Evolutionary conservation across 352 stramenopile genomes (phyloP).

Genomic region (Phytophthora rubi): DNA sequence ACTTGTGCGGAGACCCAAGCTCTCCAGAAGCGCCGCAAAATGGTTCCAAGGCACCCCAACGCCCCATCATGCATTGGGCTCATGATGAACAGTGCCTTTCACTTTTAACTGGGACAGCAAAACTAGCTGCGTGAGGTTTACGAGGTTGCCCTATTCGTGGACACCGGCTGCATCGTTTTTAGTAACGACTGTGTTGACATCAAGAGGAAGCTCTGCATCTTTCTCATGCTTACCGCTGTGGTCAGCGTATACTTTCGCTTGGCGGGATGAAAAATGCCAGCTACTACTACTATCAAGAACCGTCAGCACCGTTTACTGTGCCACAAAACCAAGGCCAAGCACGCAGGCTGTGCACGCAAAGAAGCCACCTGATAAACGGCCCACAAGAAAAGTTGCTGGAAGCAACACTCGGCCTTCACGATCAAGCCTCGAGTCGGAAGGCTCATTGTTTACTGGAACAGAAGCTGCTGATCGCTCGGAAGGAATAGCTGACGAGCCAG

Average conservation of each 20-base stretch:
- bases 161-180: neutral
- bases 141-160: neutral
- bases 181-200: too few relatives aligned
- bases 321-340: slow-evolving; percentile 4
- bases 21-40: neutral
- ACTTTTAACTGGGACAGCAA: neutral
- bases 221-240: too few relatives aligned
- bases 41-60: neutral
- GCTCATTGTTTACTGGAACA: neutral
- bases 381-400: slow-evolving; percentile 4
- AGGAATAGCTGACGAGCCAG: neutral
- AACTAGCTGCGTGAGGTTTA: neutral
- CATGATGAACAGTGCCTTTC: neutral
- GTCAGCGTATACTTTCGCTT: too few relatives aligned
- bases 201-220: neutral
- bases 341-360: slow-evolving; percentile 11
- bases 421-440: slow-evolving; percentile 1
- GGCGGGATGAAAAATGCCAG: slow-evolving; percentile 24
- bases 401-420: slow-evolving; percentile 4
- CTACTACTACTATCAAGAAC: slow-evolving; percentile 37
- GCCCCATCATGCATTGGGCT: neutral
- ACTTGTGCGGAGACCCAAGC: neutral
- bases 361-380: slow-evolving; percentile 25
- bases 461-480: neutral
- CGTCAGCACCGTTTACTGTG: slow-evolving; percentile 3